Percentiles rank a stretch among this genome's conserved stretches.
phyloP scores from a whole-genome alignment of 202 grass and related monocot species.

The Dendrocalamus latiflorus region DNA sequence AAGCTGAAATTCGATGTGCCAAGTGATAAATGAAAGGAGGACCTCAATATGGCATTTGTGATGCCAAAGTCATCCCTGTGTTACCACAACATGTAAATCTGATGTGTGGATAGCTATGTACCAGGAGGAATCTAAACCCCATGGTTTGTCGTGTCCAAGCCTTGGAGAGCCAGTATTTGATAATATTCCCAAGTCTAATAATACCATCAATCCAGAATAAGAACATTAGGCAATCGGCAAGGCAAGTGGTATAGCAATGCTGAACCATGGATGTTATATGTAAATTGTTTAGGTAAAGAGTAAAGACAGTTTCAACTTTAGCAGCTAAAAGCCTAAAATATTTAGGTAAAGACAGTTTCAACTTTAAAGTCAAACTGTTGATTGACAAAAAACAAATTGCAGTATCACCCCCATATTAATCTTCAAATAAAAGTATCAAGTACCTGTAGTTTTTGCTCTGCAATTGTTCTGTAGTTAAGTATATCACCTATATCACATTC shows the following conservation, averaged over 20 bases:
- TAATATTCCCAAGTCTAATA: background rate
- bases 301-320: background rate
- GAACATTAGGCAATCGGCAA: background rate
- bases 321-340: slow-evolving; percentile 16
- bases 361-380: slow-evolving; percentile 5
- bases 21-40: background rate
- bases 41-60: background rate
- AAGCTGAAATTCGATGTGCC: background rate
- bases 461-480: slow-evolving; percentile 80
- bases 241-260: background rate
- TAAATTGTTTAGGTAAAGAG: background rate
- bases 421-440: slow-evolving; percentile 25
- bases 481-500: slow-evolving; percentile 96
- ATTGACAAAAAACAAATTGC: slow-evolving; percentile 1
- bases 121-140: background rate
- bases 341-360: background rate
- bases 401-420: slow-evolving; percentile 16
- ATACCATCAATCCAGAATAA: slow-evolving; percentile 12
- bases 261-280: background rate
- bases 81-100: background rate
- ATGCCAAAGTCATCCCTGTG: background rate
- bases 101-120: background rate
- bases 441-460: slow-evolving; percentile 89
- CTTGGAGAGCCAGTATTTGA: background rate
- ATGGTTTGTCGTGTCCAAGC: background rate